Percentiles rank a stretch among this genome's conserved stretches.
Evolutionary conservation across 441 rosid species (phyloP).

Genomic region (Populus hybrid): DNA sequence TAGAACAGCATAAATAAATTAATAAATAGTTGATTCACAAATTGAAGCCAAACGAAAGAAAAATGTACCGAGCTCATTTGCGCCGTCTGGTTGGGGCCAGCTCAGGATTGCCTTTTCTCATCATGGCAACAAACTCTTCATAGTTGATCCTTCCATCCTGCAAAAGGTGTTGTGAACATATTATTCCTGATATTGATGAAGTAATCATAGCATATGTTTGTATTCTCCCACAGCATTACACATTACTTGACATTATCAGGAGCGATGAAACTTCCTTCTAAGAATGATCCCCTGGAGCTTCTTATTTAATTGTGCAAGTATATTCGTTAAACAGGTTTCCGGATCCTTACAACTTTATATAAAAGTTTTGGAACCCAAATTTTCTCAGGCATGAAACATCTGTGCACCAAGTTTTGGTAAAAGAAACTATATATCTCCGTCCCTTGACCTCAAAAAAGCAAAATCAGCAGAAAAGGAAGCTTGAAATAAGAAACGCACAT

Average conservation of each 20-base stretch:
- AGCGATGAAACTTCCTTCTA: neutral
- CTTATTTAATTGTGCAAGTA: neutral
- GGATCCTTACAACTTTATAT: neutral
- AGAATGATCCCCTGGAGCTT: neutral
- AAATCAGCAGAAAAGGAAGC: neutral
- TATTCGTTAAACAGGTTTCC: neutral
- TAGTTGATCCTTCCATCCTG: constrained; percentile 84
- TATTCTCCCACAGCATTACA: neutral
- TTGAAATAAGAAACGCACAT: constrained; percentile 27
- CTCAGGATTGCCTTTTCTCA: constrained; percentile 83
- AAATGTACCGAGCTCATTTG: constrained; percentile 20
- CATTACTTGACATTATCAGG: neutral
- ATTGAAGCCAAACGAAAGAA: constrained; percentile 3
- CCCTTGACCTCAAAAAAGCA: neutral
- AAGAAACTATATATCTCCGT: neutral
- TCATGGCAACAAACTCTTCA: constrained; percentile 78
- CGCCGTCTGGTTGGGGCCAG: constrained; percentile 55
- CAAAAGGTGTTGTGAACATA: constrained; percentile 4
- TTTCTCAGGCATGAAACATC: neutral
- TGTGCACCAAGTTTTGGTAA: neutral
- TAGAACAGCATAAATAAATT: neutral
- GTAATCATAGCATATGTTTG: neutral
- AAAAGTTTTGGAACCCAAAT: neutral
- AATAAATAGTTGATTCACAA: neutral
- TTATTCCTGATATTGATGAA: neutral